These are phyloP conservation scores for Lasiodiplodia sp. DNA, from an alignment of 2,329 filamentous ascomycete genomes.

Conservation along the genomic window DNA sequence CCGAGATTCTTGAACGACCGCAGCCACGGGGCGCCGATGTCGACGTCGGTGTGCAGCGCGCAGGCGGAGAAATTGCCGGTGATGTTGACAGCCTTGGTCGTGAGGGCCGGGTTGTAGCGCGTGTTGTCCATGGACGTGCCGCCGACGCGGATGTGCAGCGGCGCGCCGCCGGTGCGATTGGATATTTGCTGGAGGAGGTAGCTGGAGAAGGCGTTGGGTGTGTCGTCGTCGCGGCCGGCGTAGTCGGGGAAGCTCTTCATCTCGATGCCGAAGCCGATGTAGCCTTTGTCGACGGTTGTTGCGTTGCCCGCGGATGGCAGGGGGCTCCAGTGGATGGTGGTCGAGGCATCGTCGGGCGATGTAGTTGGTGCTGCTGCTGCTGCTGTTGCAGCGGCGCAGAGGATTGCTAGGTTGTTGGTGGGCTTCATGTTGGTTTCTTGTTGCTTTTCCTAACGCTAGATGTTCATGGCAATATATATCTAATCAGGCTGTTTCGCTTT, in stretches of 20 bases:
- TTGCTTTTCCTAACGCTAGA: rapidly evolving
- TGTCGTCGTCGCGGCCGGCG: neutral
- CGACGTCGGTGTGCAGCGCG: neutral
- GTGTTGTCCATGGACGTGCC: conserved; percentile 7
- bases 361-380: neutral
- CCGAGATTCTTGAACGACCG: neutral
- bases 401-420: neutral
- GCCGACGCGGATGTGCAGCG: conserved; percentile 1
- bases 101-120: neutral
- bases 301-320: neutral
- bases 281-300: neutral
- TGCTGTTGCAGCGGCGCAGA: neutral
- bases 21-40: neutral
- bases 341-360: neutral
- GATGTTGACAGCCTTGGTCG: neutral
- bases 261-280: conserved; percentile 12
- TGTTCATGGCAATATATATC: neutral
- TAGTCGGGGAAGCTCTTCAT: conserved; percentile 11
- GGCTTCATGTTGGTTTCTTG: neutral
- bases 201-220: neutral
- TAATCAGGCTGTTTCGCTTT: too few species aligned
- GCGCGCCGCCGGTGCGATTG: neutral
- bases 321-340: neutral
- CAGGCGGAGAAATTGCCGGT: neutral
- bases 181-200: neutral